Evolutionary conservation across 257 asterid genomes (phyloP), one percentile per base, ranked within the genome.

Genomic region (Osmanthus fragrans): DNA sequence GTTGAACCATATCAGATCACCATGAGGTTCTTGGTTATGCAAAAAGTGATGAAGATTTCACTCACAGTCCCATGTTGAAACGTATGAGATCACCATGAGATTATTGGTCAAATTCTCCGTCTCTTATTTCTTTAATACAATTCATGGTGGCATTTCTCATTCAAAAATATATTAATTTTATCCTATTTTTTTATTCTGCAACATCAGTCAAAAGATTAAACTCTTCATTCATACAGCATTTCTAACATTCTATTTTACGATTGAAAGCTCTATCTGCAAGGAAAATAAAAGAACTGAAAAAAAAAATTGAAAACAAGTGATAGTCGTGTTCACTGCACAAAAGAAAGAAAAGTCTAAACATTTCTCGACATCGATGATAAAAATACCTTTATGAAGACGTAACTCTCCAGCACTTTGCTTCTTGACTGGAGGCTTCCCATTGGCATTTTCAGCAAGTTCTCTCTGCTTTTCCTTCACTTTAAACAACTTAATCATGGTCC

Each of bases 401-500:
- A 87, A 72, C 77, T 87, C 90, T 70, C 90, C 90, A 56, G 90
- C 87, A 87, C 90, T 87, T 76, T 84, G 88, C 79, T 82, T 87
- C 85, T 87, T 87, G 60, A 71, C 84, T 18, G 90, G 83, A 80
- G 86, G 84, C 69, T 69, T 82, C 67, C 98, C 97, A 49, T 94
- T 87, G 79, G 94, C 90, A 82, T 89, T 94, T 86, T 91, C 98
- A 80, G 96, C 97, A 78, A 88, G 92, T 79, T 91, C 98, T 86
- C 91, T 94, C 82, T 93, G 97, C 81, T 91, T 94, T 80, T 92
- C 97, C 82, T 94, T 94, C 58, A 92, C 98, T 79, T 94, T 94
- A 86, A 92, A 90, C 84, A 94, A 84, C 93, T 88, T 94, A 81
- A 92, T 92, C 98, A 94, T 94, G 82, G 79, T 85, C 76, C 85